A percentile compares a stretch with the other conserved stretches of the same genome.
Evolutionary conservation across 305 asterid species (phyloP).

Genomic region (Rubia peregrina): DNA sequence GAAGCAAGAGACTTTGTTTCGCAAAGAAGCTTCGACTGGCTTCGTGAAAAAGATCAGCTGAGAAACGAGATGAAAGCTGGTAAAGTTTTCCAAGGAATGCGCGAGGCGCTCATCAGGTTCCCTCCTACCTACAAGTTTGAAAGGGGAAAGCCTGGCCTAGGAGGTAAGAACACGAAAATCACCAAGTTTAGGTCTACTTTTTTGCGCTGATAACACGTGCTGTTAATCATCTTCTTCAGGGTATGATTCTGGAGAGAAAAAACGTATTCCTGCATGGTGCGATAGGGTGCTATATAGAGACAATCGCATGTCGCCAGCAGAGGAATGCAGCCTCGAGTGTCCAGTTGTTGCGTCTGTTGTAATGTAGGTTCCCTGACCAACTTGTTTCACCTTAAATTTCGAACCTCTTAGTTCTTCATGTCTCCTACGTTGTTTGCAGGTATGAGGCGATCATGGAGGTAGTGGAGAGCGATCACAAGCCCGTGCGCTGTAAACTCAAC

Average conservation of each 20-base stretch:
- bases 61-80: slow-evolving; percentile 90
- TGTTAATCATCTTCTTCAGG: slow-evolving; percentile 32
- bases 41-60: slow-evolving; percentile 86
- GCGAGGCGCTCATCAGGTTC: slow-evolving; percentile 79
- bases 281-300: slow-evolving; percentile 79
- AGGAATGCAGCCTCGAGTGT: slow-evolving; percentile 74
- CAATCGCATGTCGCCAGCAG: slow-evolving; percentile 45
- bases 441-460: slow-evolving; percentile 93
- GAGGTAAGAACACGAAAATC: slow-evolving; percentile 38
- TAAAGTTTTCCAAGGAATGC: slow-evolving; percentile 92
- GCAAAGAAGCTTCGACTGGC: slow-evolving; percentile 96
- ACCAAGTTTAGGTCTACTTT: neutral
- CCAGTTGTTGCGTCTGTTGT: slow-evolving; percentile 77
- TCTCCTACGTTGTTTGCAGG: slow-evolving; percentile 26
- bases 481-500: slow-evolving; percentile 80
- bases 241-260: slow-evolving; percentile 96
- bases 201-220: neutral
- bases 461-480: slow-evolving; percentile 92
- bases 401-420: neutral
- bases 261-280: slow-evolving; percentile 96
- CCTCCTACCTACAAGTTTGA: slow-evolving; percentile 98
- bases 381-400: neutral
- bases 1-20: slow-evolving; percentile 96
- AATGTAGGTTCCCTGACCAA: slow-evolving; percentile 39
- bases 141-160: slow-evolving; percentile 79